Evolutionary conservation across 2,329 filamentous ascomycete species (phyloP), one percentile per base, ranked within the genome.

Genomic region (Neospermospora avenae): DNA sequence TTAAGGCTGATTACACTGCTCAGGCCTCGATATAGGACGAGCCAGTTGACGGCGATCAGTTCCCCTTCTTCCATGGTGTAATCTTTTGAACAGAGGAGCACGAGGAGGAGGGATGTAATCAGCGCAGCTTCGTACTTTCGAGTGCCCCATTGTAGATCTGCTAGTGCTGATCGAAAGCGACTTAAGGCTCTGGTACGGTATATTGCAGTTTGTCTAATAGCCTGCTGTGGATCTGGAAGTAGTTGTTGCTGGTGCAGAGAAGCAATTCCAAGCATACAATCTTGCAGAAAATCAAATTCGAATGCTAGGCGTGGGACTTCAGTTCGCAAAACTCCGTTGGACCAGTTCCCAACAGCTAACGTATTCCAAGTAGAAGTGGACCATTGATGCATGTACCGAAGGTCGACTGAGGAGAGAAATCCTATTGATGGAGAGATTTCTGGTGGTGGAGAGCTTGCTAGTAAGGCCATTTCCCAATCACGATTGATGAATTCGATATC

Each of bases 361-460:
- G 49, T 57, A 10, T 46, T 57, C 52, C 64, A 65, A 4, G 69
- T 71, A 3, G 59, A 56, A 28, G 64, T 63, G 34, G 66, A 69
- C 60, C 69, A 72, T 22, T 70, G 67, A 56, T 72, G 69, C 63
- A 72, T 66, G 55, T 70, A 57, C 8, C 63, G 64, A 45, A 70
- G 45, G 41, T 71, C 70, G 10, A 18, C 57, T n/a, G 54, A 22
- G 1, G 65, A 67, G 3, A 70, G 63, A n/a, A 28, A 48, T 14
- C 63, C 63, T 10, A 53, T 44, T n/a, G 67, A 61, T 45, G 67
- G 58, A 31, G 57, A 63, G 3, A 45, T 37, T 25, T 66, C 44
- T n/a, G 59, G 45, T 44, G 65, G 61, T 22, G 44, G 42, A 13
- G 65, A 64, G 7, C 59, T 42, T 14, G 10, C 41, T 8, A 48